phyloP scores from a whole-genome alignment of 176 grass and related monocot genomes.

The Oryza glumipatula region DNA sequence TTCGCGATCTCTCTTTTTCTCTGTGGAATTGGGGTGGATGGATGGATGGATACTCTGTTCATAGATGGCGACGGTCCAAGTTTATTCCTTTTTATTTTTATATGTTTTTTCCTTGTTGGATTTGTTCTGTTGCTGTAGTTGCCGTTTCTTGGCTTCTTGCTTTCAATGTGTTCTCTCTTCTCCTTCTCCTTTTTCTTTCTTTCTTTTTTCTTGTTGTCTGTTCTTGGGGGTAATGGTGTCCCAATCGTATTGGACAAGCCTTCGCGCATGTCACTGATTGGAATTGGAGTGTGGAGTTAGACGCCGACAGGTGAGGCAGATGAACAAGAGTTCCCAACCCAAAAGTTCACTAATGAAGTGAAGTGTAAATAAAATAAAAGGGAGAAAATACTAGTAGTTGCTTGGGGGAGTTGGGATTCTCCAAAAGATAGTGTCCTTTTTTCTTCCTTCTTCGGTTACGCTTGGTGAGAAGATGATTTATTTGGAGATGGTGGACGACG shows the following conservation, averaged over 20 bases:
- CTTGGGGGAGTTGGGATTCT: slow-evolving; percentile 41
- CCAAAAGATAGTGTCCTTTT: background rate
- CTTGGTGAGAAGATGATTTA: slow-evolving; percentile 14
- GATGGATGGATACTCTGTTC: background rate
- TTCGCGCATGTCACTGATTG: slow-evolving; percentile 35
- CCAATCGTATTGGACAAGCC: slow-evolving; percentile 5
- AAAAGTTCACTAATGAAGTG: background rate
- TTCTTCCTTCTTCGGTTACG: background rate
- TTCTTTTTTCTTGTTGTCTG: background rate
- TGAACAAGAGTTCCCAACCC: background rate
- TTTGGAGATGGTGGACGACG: background rate
- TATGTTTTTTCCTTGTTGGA: background rate
- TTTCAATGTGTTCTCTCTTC: too few relatives aligned
- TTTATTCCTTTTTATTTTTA: background rate
- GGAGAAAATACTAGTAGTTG: background rate
- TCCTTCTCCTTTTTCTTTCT: background rate
- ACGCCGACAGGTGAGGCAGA: slow-evolving; percentile 3
- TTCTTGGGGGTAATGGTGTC: slow-evolving; percentile 23
- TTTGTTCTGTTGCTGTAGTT: background rate
- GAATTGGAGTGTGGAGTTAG: background rate
- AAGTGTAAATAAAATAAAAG: background rate
- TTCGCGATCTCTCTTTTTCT: background rate
- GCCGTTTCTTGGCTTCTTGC: background rate
- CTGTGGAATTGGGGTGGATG: background rate
- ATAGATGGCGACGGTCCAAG: background rate